Base-by-base conservation (phyloP, 2,329 filamentous ascomycete genomes). In the Cercospora sesami region DNA sequence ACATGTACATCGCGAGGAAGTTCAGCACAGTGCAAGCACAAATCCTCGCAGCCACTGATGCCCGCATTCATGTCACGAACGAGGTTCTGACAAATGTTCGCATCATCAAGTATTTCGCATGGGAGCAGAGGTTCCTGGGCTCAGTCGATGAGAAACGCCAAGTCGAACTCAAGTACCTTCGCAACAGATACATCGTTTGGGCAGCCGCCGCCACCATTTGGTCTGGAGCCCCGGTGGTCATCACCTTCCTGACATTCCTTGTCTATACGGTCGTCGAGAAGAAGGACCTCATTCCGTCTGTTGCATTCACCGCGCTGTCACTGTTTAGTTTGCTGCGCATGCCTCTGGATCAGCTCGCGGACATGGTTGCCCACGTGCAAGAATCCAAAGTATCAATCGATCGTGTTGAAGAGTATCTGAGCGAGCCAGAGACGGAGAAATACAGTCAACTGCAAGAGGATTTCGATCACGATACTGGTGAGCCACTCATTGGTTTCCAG, bases 41-140 rank as follows among this genome's bases (percentile, higher is more conserved):
- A 72, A 98, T 99, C 75, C 89, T 98, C 82, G 88, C 91, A 63
- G 93, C 93, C 21, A 99, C 95, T 3, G 95, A 99, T 80, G 95
- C 95, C 76, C 90, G 95, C 63, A 98, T 99, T 71, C 92, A 97
- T 77, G 91, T 93, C 4, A 99, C 95, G 5, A 99, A 99, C 78
- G 95, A 99, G 80, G 91, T 98, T 7, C 84, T 99, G 30, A 94
- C 96, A 77, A 99, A 98, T 75, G 98, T 99, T 72, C 89, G 95
- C 62, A 97, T 99, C 78, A 98, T 99, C 86, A 99, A 99, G 78
- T 99, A 95, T 80, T 99, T 99, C 78, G 94, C 95, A 0, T 99
- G 95, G 95, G 95, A 99, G 79, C 89, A 93, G 74, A 91, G 94
- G 2, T 99, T 97, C 78, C 88, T 91, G 66, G 87, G 88, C 23